These are phyloP conservation scores for Crepidotus variabilis DNA, from an alignment of 768 basidiomycete genomes.

Conservation along the genomic window DNA sequence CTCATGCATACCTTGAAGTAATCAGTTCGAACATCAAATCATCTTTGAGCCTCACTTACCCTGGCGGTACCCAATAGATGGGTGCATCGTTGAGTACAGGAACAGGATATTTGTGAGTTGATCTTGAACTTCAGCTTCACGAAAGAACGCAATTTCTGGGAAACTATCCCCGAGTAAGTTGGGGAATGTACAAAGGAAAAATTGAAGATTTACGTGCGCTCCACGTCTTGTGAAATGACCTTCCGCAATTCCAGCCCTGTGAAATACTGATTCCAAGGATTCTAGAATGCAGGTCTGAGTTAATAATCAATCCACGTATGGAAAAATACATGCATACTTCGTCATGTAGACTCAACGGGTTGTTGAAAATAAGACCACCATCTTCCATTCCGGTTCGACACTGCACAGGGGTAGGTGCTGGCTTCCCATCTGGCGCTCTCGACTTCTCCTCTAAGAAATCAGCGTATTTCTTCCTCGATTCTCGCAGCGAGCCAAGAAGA, in stretches of 20 bases:
- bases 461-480: constrained; percentile 53
- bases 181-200: constrained; percentile 1
- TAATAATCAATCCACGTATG: not conserved
- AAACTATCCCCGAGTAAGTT: constrained; percentile 52
- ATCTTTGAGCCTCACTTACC: constrained; percentile 24
- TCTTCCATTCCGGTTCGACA: constrained; percentile 27
- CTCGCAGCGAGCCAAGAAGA: constrained; percentile 40
- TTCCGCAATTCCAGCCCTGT: constrained; percentile 82
- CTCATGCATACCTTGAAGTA: constrained; percentile 86
- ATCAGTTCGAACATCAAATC: not conserved
- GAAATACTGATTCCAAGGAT: constrained; percentile 97
- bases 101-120: constrained; percentile 87
- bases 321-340: constrained; percentile 41
- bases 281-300: constrained; percentile 38
- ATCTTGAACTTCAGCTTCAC: constrained; percentile 65
- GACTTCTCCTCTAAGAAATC: constrained; percentile 63
- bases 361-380: constrained; percentile 64
- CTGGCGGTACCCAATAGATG: constrained; percentile 90
- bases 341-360: constrained; percentile 77
- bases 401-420: constrained; percentile 7
- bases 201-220: constrained; percentile 73
- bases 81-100: constrained; percentile 74
- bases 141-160: constrained; percentile 94
- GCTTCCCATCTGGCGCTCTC: constrained; percentile 79
- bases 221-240: constrained; percentile 91